Conservation (phyloP, 1,284 basidiomycete genomes). For the Porphyrellus sp. region DNA sequence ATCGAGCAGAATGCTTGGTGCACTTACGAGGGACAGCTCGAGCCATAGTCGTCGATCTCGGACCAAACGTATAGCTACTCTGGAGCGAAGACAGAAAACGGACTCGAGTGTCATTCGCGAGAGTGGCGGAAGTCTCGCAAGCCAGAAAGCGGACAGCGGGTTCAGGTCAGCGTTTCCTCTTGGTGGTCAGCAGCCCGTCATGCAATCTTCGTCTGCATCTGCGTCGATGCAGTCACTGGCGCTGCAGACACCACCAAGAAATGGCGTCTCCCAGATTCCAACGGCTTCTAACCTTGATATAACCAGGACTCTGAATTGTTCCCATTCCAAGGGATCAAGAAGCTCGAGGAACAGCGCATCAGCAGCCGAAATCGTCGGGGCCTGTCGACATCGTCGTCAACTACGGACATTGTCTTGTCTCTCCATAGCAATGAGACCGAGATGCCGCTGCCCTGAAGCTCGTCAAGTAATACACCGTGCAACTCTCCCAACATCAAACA, state of each 20-base stretch:
- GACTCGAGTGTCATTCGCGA: neutral
- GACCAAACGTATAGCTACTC: neutral
- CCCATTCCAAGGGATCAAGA: constrained; percentile 83
- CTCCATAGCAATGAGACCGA: constrained; percentile 45
- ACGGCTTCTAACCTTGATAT: constrained; percentile 63
- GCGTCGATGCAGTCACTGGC: constrained; percentile 55
- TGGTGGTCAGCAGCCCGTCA: constrained; percentile 38
- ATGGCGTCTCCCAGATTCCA: constrained; percentile 67
- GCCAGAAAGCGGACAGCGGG: neutral
- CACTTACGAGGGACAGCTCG: constrained; percentile 42
- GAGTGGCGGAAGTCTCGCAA: neutral
- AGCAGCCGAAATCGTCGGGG: constrained; percentile 52
- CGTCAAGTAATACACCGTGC: neutral
- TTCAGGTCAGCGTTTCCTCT: neutral
- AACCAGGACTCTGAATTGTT: constrained; percentile 75
- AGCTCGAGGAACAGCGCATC: constrained; percentile 66
- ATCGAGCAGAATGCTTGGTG: constrained; percentile 53
- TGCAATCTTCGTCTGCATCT: constrained; percentile 38
- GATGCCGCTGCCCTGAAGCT: constrained; percentile 36
- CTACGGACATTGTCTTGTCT: constrained; percentile 57
- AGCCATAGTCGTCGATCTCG: neutral
- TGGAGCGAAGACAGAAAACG: neutral
- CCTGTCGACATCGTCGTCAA: constrained; percentile 48
- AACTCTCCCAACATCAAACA: neutral
- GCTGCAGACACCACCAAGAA: constrained; percentile 49